Percentiles rank a stretch among this genome's conserved stretches.
These are phyloP conservation scores for Picea sitchensis DNA, from an alignment of 75 land plant species.

Conservation along the genomic window DNA sequence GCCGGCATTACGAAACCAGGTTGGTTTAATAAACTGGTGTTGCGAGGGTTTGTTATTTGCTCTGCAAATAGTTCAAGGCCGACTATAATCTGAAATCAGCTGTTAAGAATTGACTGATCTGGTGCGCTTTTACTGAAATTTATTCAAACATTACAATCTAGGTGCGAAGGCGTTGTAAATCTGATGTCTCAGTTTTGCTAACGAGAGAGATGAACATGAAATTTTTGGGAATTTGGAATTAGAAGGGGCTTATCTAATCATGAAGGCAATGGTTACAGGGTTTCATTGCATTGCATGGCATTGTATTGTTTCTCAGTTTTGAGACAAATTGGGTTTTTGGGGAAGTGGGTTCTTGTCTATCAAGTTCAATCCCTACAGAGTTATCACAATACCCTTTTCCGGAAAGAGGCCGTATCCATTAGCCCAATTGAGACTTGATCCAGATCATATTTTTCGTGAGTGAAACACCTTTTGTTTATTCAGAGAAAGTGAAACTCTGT, in stretches of 20 bases:
- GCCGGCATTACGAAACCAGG: background rate
- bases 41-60: background rate
- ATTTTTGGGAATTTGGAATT: background rate
- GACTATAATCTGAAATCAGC: background rate
- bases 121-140: background rate
- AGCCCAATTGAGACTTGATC: background rate
- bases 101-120: background rate
- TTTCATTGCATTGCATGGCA: conserved; percentile 1
- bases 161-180: background rate
- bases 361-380: background rate
- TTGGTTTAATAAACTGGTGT: background rate
- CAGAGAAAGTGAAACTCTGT: too few species aligned
- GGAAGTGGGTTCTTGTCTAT: background rate
- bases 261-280: background rate
- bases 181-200: background rate
- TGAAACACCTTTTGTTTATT: too few species aligned
- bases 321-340: background rate
- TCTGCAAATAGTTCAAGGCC: background rate
- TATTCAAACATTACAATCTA: background rate
- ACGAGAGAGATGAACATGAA: background rate
- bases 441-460: background rate
- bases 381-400: background rate
- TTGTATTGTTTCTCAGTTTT: background rate
- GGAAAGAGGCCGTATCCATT: background rate
- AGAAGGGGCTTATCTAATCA: background rate